Percentiles rank a stretch among this genome's conserved stretches.
phyloP scores from a whole-genome alignment of 495 filamentous ascomycete species.

The Penicillium bovifimosum region DNA sequence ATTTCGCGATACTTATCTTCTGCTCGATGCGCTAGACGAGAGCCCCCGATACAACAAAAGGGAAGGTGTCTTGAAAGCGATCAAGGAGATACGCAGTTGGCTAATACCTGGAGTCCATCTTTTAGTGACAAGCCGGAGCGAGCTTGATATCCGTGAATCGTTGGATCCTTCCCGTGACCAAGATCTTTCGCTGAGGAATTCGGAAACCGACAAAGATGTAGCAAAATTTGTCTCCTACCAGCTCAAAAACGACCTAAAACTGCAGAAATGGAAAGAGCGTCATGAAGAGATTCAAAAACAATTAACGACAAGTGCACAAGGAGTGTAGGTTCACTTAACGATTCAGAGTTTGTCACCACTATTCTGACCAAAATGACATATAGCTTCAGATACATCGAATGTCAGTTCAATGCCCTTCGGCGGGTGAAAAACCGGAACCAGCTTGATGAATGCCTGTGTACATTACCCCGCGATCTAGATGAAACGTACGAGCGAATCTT shows the following conservation, averaged over 20 bases:
- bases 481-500: constrained; percentile 34
- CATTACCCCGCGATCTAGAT: constrained; percentile 32
- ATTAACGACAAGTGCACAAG: constrained; percentile 22
- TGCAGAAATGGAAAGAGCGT: constrained; percentile 24
- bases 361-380: constrained; percentile 7
- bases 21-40: constrained; percentile 29
- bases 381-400: constrained; percentile 39
- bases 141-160: constrained; percentile 29
- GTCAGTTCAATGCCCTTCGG: constrained; percentile 29
- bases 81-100: constrained; percentile 25
- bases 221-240: constrained; percentile 23
- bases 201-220: constrained; percentile 27
- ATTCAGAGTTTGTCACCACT: not conserved
- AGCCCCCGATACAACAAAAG: constrained; percentile 15
- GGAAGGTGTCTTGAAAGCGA: constrained; percentile 16
- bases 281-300: constrained; percentile 24
- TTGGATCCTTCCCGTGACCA: constrained; percentile 14
- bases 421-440: constrained; percentile 17
- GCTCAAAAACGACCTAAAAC: constrained; percentile 20
- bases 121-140: constrained; percentile 35
- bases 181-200: constrained; percentile 22
- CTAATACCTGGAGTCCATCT: constrained; percentile 23
- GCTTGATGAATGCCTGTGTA: constrained; percentile 24
- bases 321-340: constrained; percentile 40
- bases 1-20: constrained; percentile 21